A percentile compares a stretch with the other conserved stretches of the same genome.
Evolutionary conservation across 1,139 yeast genomes (phyloP).

Genomic region (Entelexis paramagnoliae): DNA sequence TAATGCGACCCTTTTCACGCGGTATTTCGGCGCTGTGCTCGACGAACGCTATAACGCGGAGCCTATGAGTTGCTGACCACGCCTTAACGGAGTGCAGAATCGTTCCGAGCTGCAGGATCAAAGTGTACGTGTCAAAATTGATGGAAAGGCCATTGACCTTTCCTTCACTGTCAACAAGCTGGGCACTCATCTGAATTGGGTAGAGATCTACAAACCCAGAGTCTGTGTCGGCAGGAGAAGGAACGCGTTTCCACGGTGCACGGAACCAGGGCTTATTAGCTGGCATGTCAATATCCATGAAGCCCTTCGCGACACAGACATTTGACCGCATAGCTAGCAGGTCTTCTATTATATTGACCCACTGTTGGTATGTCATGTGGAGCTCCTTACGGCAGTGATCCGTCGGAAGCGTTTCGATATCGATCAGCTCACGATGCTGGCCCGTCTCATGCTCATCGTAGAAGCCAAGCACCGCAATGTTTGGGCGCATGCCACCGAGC

Average conservation of each 20-base stretch:
- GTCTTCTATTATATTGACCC: slow-evolving; percentile 92
- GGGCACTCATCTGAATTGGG: slow-evolving; percentile 93
- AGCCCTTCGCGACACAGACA: slow-evolving; percentile 88
- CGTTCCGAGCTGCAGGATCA: slow-evolving; percentile 86
- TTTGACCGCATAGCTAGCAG: slow-evolving; percentile 85
- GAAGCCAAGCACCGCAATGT: slow-evolving; percentile 83
- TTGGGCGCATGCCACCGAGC: slow-evolving; percentile 93
- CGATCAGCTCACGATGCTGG: slow-evolving; percentile 23
- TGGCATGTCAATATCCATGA: slow-evolving; percentile 53
- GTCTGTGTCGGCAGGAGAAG: background rate
- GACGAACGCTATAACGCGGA: slow-evolving; percentile 83
- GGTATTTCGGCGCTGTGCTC: slow-evolving; percentile 59
- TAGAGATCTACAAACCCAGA: slow-evolving; percentile 55
- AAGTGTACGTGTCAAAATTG: slow-evolving; percentile 87
- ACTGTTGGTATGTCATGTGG: slow-evolving; percentile 60
- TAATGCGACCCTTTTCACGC: slow-evolving; percentile 56
- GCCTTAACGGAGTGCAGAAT: slow-evolving; percentile 84
- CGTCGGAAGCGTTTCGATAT: slow-evolving; percentile 51
- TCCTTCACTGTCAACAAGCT: slow-evolving; percentile 54
- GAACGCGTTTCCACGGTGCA: background rate
- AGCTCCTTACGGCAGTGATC: slow-evolving; percentile 66
- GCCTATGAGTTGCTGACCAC: slow-evolving; percentile 66
- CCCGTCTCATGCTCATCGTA: slow-evolving; percentile 43
- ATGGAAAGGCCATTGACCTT: slow-evolving; percentile 59
- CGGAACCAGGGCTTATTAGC: slow-evolving; percentile 23